Evolutionary conservation across 2,329 filamentous ascomycete species (phyloP).

Genomic region (Phyllosticta paracitricarpa): DNA sequence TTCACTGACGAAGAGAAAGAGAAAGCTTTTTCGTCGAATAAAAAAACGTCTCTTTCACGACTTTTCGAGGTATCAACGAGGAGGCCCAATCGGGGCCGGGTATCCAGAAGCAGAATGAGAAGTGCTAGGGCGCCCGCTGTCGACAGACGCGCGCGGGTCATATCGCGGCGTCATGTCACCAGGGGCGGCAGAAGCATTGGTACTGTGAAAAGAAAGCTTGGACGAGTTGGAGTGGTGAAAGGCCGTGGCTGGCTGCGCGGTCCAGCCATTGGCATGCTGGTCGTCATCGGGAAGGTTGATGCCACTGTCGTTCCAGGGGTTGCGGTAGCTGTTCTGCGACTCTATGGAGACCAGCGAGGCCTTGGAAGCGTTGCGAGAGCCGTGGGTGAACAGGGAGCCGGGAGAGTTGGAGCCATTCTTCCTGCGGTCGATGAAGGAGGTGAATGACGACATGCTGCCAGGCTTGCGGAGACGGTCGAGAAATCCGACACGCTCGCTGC

Average conservation of each 20-base stretch:
- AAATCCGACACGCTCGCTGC: constrained; percentile 65
- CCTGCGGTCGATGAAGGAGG: constrained; percentile 88
- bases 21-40: constrained; percentile 21
- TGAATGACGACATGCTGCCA: constrained; percentile 86
- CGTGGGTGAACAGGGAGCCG: constrained; percentile 73
- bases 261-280: constrained; percentile 33
- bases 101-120: constrained; percentile 97
- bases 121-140: constrained; percentile 86
- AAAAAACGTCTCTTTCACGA: constrained; percentile 5
- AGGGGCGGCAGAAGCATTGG: constrained; percentile 37
- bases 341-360: constrained; percentile 94
- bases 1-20: constrained; percentile 12
- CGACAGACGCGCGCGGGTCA: constrained; percentile 72
- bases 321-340: constrained; percentile 88
- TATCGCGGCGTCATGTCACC: constrained; percentile 80
- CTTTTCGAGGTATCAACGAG: constrained; percentile 56
- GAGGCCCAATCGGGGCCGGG: constrained; percentile 83
- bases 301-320: constrained; percentile 96
- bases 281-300: constrained; percentile 91
- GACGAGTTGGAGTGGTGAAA: constrained; percentile 14
- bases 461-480: constrained; percentile 92
- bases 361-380: constrained; percentile 85
- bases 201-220: constrained; percentile 27
- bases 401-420: constrained; percentile 81
- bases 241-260: constrained; percentile 21